phyloP scores from a whole-genome alignment of 2,329 filamentous ascomycete genomes.

The Scortechinia acanthostroma region DNA sequence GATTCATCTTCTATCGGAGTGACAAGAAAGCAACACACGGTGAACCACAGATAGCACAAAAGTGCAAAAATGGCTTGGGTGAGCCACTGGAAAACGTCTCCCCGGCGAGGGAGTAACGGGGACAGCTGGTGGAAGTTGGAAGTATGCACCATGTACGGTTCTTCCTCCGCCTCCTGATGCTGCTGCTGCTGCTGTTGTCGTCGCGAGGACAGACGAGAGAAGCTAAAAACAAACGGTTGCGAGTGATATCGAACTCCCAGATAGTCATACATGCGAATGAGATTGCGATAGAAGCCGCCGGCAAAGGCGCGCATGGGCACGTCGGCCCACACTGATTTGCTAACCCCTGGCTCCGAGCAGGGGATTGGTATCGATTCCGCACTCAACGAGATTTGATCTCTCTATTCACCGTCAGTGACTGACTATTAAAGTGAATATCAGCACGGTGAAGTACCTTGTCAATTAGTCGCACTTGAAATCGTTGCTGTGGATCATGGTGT shows the following conservation, averaged over 20 bases:
- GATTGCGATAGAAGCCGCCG: constrained; percentile 42
- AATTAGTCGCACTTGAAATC: constrained; percentile 32
- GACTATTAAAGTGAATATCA: background rate
- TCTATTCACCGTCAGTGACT: constrained; percentile 14
- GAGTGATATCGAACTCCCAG: constrained; percentile 38
- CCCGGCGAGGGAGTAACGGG: constrained; percentile 27
- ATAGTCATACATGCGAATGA: constrained; percentile 46
- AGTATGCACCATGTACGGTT: constrained; percentile 39
- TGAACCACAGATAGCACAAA: constrained; percentile 44
- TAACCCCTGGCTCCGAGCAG: no score
- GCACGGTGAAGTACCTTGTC: constrained; percentile 25
- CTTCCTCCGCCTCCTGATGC: constrained; percentile 7
- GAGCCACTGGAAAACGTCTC: constrained; percentile 24
- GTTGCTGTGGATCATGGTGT: constrained; percentile 20
- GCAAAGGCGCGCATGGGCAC: constrained; percentile 42
- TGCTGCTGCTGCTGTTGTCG: constrained; percentile 4
- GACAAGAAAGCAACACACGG: constrained; percentile 38
- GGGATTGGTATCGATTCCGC: constrained; percentile 30
- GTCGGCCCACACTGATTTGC: constrained; percentile 16
- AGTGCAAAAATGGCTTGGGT: constrained; percentile 33
- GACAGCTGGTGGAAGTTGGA: constrained; percentile 42
- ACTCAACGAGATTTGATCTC: constrained; percentile 31
- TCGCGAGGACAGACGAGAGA: constrained; percentile 29
- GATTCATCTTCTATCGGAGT: constrained; percentile 30
- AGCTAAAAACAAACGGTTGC: constrained; percentile 43